Base-by-base conservation (phyloP, 2,329 filamentous ascomycete species). In the Periconia sp. region DNA sequence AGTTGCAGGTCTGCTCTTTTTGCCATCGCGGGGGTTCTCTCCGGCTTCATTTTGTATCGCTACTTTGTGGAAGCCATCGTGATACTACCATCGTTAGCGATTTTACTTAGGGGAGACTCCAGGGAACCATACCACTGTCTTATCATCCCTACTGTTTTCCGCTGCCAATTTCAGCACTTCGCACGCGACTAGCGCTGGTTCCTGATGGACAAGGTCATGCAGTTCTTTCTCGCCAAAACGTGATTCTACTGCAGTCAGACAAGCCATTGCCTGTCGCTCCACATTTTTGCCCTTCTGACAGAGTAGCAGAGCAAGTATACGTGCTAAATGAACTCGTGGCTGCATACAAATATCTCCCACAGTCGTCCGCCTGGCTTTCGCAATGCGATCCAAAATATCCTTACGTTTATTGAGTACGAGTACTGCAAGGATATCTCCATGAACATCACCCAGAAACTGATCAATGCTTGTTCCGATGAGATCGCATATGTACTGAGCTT, bases 351-450 rank as follows among this genome's bases (percentile, higher is more conserved):
- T 70, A 49, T 89, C 85, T 51, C 90, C 86, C 8, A 83, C 72
- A 9, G 74, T 73, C 45, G 76, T 74, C 40, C 80, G 80, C 56
- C 81, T 79, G 49, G 89, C 90, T 61, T 89, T 84, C 0, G 91
- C 90, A 61, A 99, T 90, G 57, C 87, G 88, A 62, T 88, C 83
- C 41, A 99, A 87, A 15, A 95, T 82, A 53, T 96, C 90, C 53
- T 81, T 82, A 63, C 88, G 88, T 66, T 88, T 89, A 41, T 85
- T 87, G 40, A 96, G 77, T 2, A 99, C 90, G 17, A 99, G 81
- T 75, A 90, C 92, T 1, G 95, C 94, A 9, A 99, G 74, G 8
- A 92, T 92, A 63, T 94, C 85, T 14, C 85, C 81, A 70, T 97
- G 92, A 9, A 93, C 90, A 17, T 88, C 74, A 14, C 88, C 74